Evolutionary conservation across 2,329 filamentous ascomycete species (phyloP), one percentile per base, ranked within the genome.

Genomic region (Cercospora janseana): DNA sequence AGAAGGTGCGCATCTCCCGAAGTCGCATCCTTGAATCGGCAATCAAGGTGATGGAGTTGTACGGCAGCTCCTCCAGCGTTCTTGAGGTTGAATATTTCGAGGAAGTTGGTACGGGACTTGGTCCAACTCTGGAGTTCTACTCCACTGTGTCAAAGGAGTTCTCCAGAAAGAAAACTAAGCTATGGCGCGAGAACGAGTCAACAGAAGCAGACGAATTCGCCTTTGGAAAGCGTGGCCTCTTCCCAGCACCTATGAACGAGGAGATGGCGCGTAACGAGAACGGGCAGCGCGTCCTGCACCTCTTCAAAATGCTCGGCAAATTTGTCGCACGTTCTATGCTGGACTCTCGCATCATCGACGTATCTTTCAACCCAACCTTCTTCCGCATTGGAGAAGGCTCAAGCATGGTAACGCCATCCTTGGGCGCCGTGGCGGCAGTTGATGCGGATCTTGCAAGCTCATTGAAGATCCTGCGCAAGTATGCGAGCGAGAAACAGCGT

Each of bases 31-130:
- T 98, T 6, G 93, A 98, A 67, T 97, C 93, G 10, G 93, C 93
- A 0, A 78, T 97, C 68, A 98, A 98, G 70, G 93, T 98, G 23
- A 97, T 98, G 92, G 92, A 98, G 62, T 80, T 97, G 2, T 98
- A 98, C 63, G 93, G 93, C 0, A 88, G 88, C n/a, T 95, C 92
- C 1, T 88, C 95, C 52, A 97, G 92, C 67, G 88, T 97, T 21
- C 74, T 98, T 0, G 93, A 98, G 66, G 92, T 98, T 2, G 94
- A 98, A 65, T 98, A 98, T 65, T 98, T 98, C 60, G 93, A 97
- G 63, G 93, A 98, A 71, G 93, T 98, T 16, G 93, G 93, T 49
- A 98, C 94, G 18, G 93, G 93, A 38, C 78, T 98, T 37, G 93
- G 93, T 0, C 93, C 93, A 3, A 98, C 93, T 0, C 79, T 98